Evolutionary conservation across 352 stramenopile species (phyloP).

Genomic region (Phytophthora fragariaefolia): DNA sequence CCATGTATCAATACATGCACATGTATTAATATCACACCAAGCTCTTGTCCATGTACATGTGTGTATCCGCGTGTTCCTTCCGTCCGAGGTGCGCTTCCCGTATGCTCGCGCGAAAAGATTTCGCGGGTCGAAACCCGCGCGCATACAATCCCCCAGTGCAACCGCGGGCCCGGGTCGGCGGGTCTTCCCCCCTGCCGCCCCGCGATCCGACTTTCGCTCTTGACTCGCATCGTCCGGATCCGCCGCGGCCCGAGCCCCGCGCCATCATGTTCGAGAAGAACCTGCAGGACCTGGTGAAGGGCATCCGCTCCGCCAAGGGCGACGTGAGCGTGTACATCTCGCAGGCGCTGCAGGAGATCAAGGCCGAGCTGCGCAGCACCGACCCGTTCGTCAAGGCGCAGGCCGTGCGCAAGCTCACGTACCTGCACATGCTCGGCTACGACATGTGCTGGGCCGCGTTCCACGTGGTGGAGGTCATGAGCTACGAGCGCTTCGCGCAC

Average conservation of each 20-base stretch:
- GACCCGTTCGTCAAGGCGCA: conserved; percentile 98
- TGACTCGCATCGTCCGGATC: conserved; percentile 31
- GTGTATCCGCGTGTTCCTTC: too few relatives aligned
- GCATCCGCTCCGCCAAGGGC: conserved; percentile 97
- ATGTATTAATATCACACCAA: too few relatives aligned
- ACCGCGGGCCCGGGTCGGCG: conserved; percentile 18
- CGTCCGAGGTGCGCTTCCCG: background rate
- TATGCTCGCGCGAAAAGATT: conserved; percentile 26
- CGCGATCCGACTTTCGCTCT: conserved; percentile 35
- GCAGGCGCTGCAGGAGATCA: conserved; percentile 97
- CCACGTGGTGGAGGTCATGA: conserved; percentile 98
- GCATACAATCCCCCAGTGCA: conserved; percentile 26
- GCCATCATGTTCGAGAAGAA: conserved; percentile 98
- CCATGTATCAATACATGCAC: too few relatives aligned
- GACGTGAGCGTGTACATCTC: conserved; percentile 98
- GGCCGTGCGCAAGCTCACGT: conserved; percentile 97
- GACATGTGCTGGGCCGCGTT: conserved; percentile 98
- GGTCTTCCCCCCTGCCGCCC: conserved; percentile 11
- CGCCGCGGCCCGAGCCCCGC: background rate
- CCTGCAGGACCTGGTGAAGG: conserved; percentile 98
- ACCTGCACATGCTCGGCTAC: conserved; percentile 98
- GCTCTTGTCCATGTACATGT: too few relatives aligned
- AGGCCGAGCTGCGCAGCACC: conserved; percentile 96
- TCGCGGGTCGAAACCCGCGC: conserved; percentile 29
- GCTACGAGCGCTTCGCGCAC: conserved; percentile 94